Evolutionary conservation across 108 stramenopile genomes (phyloP).

Genomic region (Nannochloropsis gaditana): DNA sequence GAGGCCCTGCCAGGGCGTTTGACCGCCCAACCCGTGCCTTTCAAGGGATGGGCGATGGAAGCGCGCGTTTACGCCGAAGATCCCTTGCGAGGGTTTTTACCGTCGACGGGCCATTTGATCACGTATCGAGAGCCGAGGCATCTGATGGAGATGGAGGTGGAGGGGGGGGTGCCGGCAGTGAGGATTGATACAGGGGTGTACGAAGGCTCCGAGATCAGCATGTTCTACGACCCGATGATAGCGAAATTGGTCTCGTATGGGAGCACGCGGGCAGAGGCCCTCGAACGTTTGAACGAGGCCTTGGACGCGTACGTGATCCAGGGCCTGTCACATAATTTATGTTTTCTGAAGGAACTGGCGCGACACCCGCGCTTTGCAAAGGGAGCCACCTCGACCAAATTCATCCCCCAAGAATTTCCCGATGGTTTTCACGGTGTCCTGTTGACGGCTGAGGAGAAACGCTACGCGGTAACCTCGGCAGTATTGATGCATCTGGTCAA

Average conservation of each 20-base stretch:
- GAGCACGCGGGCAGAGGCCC: conserved; percentile 57
- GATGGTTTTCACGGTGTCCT: conserved; percentile 73
- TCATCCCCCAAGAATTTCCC: conserved; percentile 80
- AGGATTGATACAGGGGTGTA: conserved; percentile 85
- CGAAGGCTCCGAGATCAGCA: conserved; percentile 73
- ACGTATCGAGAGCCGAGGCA: conserved; percentile 50
- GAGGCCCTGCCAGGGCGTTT: conserved; percentile 18
- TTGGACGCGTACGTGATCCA: conserved; percentile 80
- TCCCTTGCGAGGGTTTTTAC: conserved; percentile 84
- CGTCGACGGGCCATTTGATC: conserved; percentile 64
- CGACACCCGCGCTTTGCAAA: conserved; percentile 64
- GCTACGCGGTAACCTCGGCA: conserved; percentile 22
- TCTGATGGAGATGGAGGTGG: neutral
- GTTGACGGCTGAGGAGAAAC: conserved; percentile 6
- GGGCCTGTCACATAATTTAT: conserved; percentile 84
- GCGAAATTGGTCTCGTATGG: conserved; percentile 79
- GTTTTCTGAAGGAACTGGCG: conserved; percentile 66
- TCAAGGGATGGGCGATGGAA: conserved; percentile 57
- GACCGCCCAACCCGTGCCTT: conserved; percentile 23
- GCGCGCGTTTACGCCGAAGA: conserved; percentile 96
- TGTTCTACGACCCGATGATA: conserved; percentile 94
- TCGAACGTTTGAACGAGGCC: conserved; percentile 63
- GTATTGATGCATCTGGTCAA: conserved; percentile 28
- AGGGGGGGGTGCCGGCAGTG: conserved; percentile 44
- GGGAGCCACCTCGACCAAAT: conserved; percentile 83